phyloP scores from a whole-genome alignment of 768 basidiomycete genomes.

The Asterophora parasitica region DNA sequence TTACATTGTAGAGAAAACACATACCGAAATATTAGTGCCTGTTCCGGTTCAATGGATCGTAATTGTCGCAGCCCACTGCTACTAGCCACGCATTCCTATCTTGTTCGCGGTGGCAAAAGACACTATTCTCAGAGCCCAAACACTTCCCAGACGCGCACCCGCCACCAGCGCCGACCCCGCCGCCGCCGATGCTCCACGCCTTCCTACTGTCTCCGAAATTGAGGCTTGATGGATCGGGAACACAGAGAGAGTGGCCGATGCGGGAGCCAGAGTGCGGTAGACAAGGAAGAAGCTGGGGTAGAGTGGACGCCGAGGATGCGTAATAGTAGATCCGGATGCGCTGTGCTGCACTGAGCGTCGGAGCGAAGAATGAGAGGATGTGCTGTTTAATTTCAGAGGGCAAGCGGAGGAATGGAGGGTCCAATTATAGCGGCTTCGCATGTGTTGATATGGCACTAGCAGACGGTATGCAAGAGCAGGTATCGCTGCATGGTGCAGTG shows the following conservation, averaged over 20 bases:
- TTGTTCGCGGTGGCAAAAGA: slow-evolving; percentile 36
- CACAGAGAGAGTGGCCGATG: slow-evolving; percentile 15
- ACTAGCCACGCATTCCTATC: slow-evolving; percentile 44
- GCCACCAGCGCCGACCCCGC: slow-evolving; percentile 20
- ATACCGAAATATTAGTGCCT: background rate
- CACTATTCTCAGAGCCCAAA: slow-evolving; percentile 32
- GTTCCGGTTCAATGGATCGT: slow-evolving; percentile 28
- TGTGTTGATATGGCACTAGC: background rate
- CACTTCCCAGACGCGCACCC: slow-evolving; percentile 32
- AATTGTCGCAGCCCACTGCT: slow-evolving; percentile 40
- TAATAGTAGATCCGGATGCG: slow-evolving; percentile 48
- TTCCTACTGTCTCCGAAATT: slow-evolving; percentile 7
- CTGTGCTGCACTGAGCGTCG: slow-evolving; percentile 51
- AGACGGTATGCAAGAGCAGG: background rate
- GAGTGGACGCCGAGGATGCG: slow-evolving; percentile 42
- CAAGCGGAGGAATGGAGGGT: slow-evolving; percentile 35
- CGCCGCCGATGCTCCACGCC: slow-evolving; percentile 9
- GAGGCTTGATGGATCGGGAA: slow-evolving; percentile 33
- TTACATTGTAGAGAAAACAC: background rate
- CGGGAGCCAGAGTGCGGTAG: slow-evolving; percentile 7
- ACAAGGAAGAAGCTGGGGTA: slow-evolving; percentile 31
- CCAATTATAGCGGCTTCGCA: background rate
- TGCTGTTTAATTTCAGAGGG: slow-evolving; percentile 56
- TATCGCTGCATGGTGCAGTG: background rate
- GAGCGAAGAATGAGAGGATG: slow-evolving; percentile 55